phyloP scores from a whole-genome alignment of 2,329 filamentous ascomycete species.

The Torrubiella hemipterigena region DNA sequence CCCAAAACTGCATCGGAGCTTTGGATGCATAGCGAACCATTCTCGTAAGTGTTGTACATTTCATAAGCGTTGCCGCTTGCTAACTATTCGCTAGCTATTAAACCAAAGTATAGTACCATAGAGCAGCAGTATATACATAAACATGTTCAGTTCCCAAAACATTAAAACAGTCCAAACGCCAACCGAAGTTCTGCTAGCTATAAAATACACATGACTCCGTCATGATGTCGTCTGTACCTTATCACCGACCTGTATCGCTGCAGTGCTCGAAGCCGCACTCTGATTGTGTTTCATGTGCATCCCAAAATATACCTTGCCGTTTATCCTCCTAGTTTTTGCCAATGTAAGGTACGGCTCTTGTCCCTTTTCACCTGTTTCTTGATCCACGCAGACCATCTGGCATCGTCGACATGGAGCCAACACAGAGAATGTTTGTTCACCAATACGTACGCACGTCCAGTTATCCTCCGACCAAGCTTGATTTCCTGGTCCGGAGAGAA shows the following conservation, averaged over 20 bases:
- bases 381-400: slow-evolving; percentile 93
- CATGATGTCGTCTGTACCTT: slow-evolving; percentile 9
- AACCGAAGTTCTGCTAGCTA: neutral
- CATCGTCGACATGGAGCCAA: slow-evolving; percentile 79
- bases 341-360: slow-evolving; percentile 84
- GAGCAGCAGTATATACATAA: no score
- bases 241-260: no score
- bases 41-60: slow-evolving; percentile 8
- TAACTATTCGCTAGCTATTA: slow-evolving; percentile 1
- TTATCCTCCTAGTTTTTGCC: slow-evolving; percentile 71
- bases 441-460: slow-evolving; percentile 61
- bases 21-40: slow-evolving; percentile 14
- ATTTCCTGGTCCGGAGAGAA: slow-evolving; percentile 42
- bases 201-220: neutral
- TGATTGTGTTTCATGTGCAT: slow-evolving; percentile 55
- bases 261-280: no score
- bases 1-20: slow-evolving; percentile 10
- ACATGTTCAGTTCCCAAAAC: neutral
- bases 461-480: slow-evolving; percentile 66
- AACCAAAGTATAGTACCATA: neutral
- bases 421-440: slow-evolving; percentile 51
- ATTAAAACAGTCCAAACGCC: neutral
- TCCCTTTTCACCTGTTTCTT: slow-evolving; percentile 62
- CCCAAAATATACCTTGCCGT: slow-evolving; percentile 83
- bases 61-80: neutral